Evolutionary conservation across 2,329 filamentous ascomycete genomes (phyloP), one percentile per base, ranked within the genome.

Genomic region (Botrytis hyacinthi): DNA sequence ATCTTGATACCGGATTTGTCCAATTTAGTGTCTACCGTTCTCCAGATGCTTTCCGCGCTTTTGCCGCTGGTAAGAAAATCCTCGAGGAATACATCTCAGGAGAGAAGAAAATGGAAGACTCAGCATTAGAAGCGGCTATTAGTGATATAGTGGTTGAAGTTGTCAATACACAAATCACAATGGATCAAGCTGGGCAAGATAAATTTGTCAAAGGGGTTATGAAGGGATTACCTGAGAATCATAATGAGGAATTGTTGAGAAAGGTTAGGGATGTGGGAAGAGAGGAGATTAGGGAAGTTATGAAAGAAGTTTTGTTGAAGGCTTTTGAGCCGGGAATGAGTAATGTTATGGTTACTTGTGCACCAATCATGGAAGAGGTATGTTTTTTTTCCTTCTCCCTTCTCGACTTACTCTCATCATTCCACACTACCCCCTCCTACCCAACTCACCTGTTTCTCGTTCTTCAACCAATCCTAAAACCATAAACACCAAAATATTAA

Each of bases 1-100:
- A 93, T 79, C 84, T 93, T 42, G 93, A 96, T 79, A 90, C 90
- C 1, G 96, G 95, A 4, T 89, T 93, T 68, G 84, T 98, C 70
- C 91, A 93, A 75, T 97, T 97, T 84, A 90, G 90, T 72, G 91
- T 98, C 60, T 98, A 97, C 84, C 92, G 95, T 40, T 97, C 94
- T 0, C 95, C 96, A 0, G 94, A 98, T 76, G 91, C 92, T 0
- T 93, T 90, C 83, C 96, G 95, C 81, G 96, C 96, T 0, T 97
- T 96, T 79, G 85, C 86, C 44, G 93, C 93, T 0, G 92, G 92
- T 70, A 91, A 91, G 76, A 87, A 90, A 51, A 90, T 95, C 35
- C 90, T 98, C 60, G 85, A 89, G 61, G 90, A 90, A 74, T 91
- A 97, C 77, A 91, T 92, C 3, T 87, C 90, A 40, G 95, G 94